phyloP scores from a whole-genome alignment of 306 rosid species.

The Phaseolus lunatus region DNA sequence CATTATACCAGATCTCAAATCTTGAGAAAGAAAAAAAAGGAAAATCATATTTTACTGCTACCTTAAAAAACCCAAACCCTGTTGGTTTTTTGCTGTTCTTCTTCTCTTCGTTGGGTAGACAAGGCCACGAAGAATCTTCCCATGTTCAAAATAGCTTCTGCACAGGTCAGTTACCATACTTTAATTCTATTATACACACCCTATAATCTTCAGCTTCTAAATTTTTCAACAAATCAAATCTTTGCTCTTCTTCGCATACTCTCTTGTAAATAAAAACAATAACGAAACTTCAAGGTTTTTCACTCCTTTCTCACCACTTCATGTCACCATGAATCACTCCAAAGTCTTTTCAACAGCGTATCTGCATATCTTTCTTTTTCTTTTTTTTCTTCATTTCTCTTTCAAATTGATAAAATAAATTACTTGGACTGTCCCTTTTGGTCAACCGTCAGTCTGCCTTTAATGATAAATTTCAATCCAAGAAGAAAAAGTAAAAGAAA shows the following conservation, averaged over 20 bases:
- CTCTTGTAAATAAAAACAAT: background rate
- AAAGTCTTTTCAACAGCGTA: no score
- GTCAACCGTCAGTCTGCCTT: background rate
- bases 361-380: no score
- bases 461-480: background rate
- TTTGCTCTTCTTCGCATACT: background rate
- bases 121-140: background rate
- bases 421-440: no score
- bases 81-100: background rate
- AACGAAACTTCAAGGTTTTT: background rate
- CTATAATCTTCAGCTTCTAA: background rate
- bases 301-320: background rate
- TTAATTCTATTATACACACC: no score
- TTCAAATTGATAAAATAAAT: background rate
- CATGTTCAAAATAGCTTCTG: background rate
- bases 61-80: background rate
- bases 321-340: background rate
- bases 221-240: no score
- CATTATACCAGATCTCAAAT: background rate
- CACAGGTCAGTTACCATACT: slow-evolving; percentile 25
- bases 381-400: background rate
- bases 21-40: background rate
- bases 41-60: background rate
- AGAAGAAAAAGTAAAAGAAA: no score
- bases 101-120: background rate